Percentiles rank a stretch among this genome's conserved stretches.
Conservation (phyloP, 768 basidiomycete genomes). For the Tricholoma matsutake region DNA sequence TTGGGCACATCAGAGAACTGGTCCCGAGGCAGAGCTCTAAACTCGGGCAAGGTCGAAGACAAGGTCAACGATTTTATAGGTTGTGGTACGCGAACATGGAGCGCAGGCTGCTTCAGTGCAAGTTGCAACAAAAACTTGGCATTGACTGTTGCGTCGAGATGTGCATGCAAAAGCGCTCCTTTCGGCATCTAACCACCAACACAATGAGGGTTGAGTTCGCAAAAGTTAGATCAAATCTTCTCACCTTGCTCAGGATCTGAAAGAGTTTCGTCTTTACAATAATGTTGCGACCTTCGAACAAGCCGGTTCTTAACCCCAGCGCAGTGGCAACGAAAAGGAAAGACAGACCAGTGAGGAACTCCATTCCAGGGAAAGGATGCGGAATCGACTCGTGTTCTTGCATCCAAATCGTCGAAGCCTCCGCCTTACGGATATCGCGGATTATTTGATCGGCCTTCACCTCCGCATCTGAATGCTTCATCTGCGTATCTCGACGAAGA, state of each 20-base stretch:
- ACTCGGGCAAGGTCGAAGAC: conserved; percentile 46
- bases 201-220: background rate
- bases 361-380: conserved; percentile 76
- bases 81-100: conserved; percentile 54
- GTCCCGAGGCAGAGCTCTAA: conserved; percentile 43
- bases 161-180: conserved; percentile 70
- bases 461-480: conserved; percentile 36
- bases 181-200: conserved; percentile 66
- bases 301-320: background rate
- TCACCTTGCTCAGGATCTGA: conserved; percentile 56
- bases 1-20: conserved; percentile 27
- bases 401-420: conserved; percentile 59
- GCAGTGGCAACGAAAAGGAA: background rate
- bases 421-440: conserved; percentile 50
- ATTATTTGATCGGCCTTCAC: conserved; percentile 54
- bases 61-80: conserved; percentile 40
- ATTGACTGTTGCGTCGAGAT: conserved; percentile 73
- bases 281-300: conserved; percentile 50
- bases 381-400: conserved; percentile 48
- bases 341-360: conserved; percentile 61
- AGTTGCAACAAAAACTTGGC: conserved; percentile 46
- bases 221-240: background rate
- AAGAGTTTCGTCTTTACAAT: conserved; percentile 64
- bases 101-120: conserved; percentile 51
- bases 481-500: conserved; percentile 45